Evolutionary conservation across 2,329 filamentous ascomycete genomes (phyloP).

Genomic region (Pseudogymnoascus sp.): DNA sequence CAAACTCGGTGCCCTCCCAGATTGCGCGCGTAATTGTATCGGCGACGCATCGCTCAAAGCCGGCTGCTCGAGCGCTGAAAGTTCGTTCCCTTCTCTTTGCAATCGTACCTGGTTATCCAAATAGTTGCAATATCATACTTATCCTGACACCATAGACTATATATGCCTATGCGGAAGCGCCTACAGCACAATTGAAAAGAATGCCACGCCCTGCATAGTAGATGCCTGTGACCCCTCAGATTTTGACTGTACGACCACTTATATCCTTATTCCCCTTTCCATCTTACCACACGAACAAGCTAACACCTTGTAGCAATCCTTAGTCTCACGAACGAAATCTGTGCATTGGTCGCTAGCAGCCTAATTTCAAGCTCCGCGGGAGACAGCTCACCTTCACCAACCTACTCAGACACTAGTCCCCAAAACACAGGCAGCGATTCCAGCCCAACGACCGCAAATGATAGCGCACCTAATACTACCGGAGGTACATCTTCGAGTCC

Average conservation of each 20-base stretch:
- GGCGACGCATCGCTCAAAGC: background rate
- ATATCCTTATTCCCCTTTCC: background rate
- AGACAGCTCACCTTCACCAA: background rate
- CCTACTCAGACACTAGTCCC: background rate
- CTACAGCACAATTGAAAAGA: background rate
- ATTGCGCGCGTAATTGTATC: background rate
- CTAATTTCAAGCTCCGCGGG: background rate
- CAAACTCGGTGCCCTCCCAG: background rate
- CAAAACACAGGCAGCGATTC: background rate
- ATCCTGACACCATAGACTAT: background rate
- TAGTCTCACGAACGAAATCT: background rate
- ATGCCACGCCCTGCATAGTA: background rate
- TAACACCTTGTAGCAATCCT: background rate
- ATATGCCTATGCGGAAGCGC: background rate
- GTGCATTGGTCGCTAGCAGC: background rate
- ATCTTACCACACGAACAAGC: background rate
- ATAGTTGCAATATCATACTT: background rate
- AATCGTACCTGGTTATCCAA: background rate
- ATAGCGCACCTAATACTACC: background rate
- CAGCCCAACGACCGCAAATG: background rate
- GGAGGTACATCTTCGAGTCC: background rate
- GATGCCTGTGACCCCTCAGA: background rate
- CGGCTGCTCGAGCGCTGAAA: background rate
- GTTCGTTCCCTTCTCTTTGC: background rate
- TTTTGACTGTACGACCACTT: background rate